phyloP scores from a whole-genome alignment of 2,329 filamentous ascomycete species.

The Volutella citrinella region DNA sequence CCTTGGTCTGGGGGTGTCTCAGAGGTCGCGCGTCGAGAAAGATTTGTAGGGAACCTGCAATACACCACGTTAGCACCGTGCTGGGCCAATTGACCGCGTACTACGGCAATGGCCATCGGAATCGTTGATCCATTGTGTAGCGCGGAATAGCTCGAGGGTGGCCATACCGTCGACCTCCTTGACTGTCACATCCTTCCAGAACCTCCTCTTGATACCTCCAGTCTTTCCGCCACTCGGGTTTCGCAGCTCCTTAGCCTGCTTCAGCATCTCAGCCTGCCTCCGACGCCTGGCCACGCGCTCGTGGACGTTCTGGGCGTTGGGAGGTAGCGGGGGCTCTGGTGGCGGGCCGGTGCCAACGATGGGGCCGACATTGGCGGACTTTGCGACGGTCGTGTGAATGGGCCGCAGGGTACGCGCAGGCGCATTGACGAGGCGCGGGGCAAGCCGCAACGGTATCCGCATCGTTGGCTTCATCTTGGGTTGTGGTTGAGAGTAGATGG shows the following conservation, averaged over 20 bases:
- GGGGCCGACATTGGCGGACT: slow-evolving; percentile 47
- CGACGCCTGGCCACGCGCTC: slow-evolving; percentile 48
- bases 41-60: slow-evolving; percentile 53
- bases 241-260: slow-evolving; percentile 48
- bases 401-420: slow-evolving; percentile 21
- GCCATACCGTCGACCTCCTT: slow-evolving; percentile 60
- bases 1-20: slow-evolving; percentile 70
- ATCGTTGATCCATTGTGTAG: too few species aligned
- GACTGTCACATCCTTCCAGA: slow-evolving; percentile 84
- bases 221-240: slow-evolving; percentile 33
- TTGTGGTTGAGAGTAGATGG: slow-evolving; percentile 12
- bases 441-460: slow-evolving; percentile 37
- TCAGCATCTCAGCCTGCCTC: slow-evolving; percentile 54
- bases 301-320: slow-evolving; percentile 38
- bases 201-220: slow-evolving; percentile 62
- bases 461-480: slow-evolving; percentile 39
- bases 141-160: too few species aligned
- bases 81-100: too few species aligned
- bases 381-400: slow-evolving; percentile 31
- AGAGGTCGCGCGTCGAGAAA: slow-evolving; percentile 77
- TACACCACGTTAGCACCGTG: too few species aligned
- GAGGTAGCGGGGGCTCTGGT: slow-evolving; percentile 51
- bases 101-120: too few species aligned
- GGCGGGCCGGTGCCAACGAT: slow-evolving; percentile 58
- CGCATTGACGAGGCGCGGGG: slow-evolving; percentile 22